Percentiles rank a stretch among this genome's conserved stretches.
Evolutionary conservation across 345 rosid genomes (phyloP).

Genomic region (Psidium friedrichsthalianum): DNA sequence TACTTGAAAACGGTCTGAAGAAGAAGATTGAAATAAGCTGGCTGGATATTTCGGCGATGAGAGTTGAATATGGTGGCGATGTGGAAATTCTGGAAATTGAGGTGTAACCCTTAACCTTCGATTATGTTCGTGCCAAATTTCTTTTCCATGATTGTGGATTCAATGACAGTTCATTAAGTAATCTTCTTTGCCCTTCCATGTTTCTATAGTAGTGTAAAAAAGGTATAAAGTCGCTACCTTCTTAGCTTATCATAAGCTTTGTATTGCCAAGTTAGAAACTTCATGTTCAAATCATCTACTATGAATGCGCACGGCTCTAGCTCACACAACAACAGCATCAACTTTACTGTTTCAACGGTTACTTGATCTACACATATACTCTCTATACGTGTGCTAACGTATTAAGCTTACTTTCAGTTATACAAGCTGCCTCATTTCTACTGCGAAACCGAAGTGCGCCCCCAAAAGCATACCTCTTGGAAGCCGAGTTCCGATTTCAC

Average conservation of each 20-base stretch:
- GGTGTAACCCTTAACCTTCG: not conserved
- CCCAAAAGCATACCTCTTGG: not conserved
- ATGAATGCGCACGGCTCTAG: not conserved
- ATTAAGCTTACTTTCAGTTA: no score
- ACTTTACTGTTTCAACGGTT: not conserved
- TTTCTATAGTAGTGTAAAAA: not conserved
- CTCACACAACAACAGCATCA: not conserved
- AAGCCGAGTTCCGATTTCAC: not conserved
- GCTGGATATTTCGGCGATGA: not conserved
- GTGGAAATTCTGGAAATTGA: not conserved
- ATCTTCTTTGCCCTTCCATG: not conserved
- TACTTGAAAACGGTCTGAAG: not conserved
- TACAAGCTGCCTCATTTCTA: not conserved
- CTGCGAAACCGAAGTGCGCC: not conserved
- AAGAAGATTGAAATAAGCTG: not conserved
- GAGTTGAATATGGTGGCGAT: not conserved
- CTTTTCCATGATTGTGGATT: not conserved
- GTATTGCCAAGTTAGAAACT: not conserved
- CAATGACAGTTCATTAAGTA: not conserved
- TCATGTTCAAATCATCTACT: not conserved
- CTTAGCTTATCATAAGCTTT: not conserved
- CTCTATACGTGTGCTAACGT: not conserved
- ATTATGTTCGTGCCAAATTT: not conserved
- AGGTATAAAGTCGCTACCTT: not conserved
- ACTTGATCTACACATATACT: not conserved